Conservation (phyloP, 2,329 filamentous ascomycete genomes). For the Cladosporium cucumerinum region DNA sequence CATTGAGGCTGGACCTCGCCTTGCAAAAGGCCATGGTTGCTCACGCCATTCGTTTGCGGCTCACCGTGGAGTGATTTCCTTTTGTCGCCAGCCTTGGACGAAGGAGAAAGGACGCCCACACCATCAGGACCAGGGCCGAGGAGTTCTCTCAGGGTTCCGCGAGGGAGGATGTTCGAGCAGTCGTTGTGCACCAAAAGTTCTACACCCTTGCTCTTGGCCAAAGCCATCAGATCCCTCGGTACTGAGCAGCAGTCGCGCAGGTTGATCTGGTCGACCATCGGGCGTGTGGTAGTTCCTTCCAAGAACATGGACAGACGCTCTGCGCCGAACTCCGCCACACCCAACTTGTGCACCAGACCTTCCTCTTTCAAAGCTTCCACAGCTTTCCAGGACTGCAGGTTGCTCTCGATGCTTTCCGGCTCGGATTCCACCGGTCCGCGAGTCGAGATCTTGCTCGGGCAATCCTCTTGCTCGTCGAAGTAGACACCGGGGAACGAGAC, state of each 20-base stretch:
- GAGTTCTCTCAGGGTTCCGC: constrained; percentile 79
- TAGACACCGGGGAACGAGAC: constrained; percentile 89
- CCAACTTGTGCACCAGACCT: constrained; percentile 71
- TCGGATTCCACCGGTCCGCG: constrained; percentile 43
- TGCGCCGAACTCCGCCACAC: constrained; percentile 86
- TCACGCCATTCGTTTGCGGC: constrained; percentile 52
- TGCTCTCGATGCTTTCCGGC: constrained; percentile 56
- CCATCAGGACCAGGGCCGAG: constrained; percentile 69
- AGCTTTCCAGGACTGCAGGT: constrained; percentile 65
- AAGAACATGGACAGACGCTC: constrained; percentile 78
- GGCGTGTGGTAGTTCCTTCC: constrained; percentile 64
- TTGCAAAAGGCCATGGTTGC: constrained; percentile 62
- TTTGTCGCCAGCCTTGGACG: constrained; percentile 41
- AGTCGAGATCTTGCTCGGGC: constrained; percentile 56
- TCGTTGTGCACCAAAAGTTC: constrained; percentile 92
- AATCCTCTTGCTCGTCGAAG: constrained; percentile 86
- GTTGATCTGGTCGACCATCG: constrained; percentile 92
- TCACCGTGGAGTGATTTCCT: constrained; percentile 39
- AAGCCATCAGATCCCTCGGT: constrained; percentile 76
- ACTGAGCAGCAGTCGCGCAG: constrained; percentile 94
- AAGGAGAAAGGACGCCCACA: constrained; percentile 68
- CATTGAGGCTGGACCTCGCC: constrained; percentile 84
- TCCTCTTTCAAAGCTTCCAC: constrained; percentile 70
- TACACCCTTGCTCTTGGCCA: constrained; percentile 79
- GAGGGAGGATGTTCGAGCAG: constrained; percentile 84